A percentile compares a stretch with the other conserved stretches of the same genome.
These are phyloP conservation scores for Tagetes erecta DNA, from an alignment of 129 eudicot species.

Conservation along the genomic window DNA sequence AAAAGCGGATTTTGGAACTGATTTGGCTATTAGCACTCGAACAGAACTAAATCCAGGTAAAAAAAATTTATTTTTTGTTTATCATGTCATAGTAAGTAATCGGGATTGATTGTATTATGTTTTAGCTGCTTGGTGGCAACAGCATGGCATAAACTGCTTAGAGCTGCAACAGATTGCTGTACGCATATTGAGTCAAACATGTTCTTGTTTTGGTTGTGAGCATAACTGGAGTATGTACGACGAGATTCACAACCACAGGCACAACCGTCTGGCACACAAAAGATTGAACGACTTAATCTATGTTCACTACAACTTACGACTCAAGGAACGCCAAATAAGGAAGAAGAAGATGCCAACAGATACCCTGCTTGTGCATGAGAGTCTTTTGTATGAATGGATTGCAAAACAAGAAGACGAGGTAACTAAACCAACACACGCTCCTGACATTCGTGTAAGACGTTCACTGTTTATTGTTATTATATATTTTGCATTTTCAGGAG, in stretches of 20 bases:
- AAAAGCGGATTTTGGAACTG: slow-evolving; percentile 98
- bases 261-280: slow-evolving; percentile 64
- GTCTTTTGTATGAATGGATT: slow-evolving; percentile 72
- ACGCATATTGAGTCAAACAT: slow-evolving; percentile 90
- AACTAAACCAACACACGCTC: background rate
- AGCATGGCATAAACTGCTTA: slow-evolving; percentile 91
- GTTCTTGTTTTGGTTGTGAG: slow-evolving; percentile 90
- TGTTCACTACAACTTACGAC: slow-evolving; percentile 84
- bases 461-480: background rate
- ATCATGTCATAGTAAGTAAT: background rate
- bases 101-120: slow-evolving; percentile 7
- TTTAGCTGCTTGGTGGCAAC: slow-evolving; percentile 99
- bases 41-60: slow-evolving; percentile 92
- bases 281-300: slow-evolving; percentile 54
- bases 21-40: slow-evolving; percentile 89
- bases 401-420: slow-evolving; percentile 91
- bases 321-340: slow-evolving; percentile 79
- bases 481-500: slow-evolving; percentile 39
- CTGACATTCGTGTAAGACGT: background rate
- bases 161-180: slow-evolving; percentile 88
- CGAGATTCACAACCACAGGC: slow-evolving; percentile 60
- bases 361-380: slow-evolving; percentile 57
- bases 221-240: slow-evolving; percentile 57
- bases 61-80: background rate
- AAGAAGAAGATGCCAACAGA: slow-evolving; percentile 52